Base-by-base conservation (phyloP, 2,329 filamentous ascomycete species). In the Colletotrichum trifolii region DNA sequence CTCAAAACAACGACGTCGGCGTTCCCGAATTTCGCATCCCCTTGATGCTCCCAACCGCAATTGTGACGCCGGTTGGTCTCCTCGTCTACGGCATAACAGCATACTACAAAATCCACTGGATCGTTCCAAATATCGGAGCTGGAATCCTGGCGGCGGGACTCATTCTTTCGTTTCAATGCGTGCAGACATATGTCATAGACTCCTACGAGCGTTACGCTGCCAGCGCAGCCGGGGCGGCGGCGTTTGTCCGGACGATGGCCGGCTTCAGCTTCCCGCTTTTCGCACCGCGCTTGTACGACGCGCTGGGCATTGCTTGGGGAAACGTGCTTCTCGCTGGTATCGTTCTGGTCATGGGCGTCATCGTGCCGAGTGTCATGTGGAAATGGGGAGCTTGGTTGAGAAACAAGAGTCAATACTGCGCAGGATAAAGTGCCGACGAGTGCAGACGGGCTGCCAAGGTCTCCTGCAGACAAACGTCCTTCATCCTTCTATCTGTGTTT, bases 261-360 rank as follows among this genome's bases (percentile, higher is more conserved):
- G 87, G 85, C 0, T 87, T 87, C 42, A 75, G 83, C 1, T 85
- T 90, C 54, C 87, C 88, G 0, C 76, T 89, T 1, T 88, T 87
- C 15, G 86, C 87, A 0, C 80, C 80, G 0, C 73, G 76, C 11
- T 70, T 82, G 71, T 82, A 80, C 25, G 64, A 73, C 0, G 66
- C 56, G 2, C 67, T 82, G 15, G 78, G 65, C 72, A 88, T 69
- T 64, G 87, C 71, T 64, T 87, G 66, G 82, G 82, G 64, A 0
- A 79, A 78, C 48, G 78, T 71, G 0, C 39, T 80, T 0, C 70
- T 82, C 8, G 79, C 75, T 1, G 67, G 66, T 6, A 53, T 72
- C 10, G 70, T 69, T 4, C 50, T 67, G 4, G 53, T 65, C 6
- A 49, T 68, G 45, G 69, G 68, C 6, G n/a, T 70, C 1, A 34